phyloP scores from a whole-genome alignment of 2,329 filamentous ascomycete species.

The Stachybotrys chartarum region DNA sequence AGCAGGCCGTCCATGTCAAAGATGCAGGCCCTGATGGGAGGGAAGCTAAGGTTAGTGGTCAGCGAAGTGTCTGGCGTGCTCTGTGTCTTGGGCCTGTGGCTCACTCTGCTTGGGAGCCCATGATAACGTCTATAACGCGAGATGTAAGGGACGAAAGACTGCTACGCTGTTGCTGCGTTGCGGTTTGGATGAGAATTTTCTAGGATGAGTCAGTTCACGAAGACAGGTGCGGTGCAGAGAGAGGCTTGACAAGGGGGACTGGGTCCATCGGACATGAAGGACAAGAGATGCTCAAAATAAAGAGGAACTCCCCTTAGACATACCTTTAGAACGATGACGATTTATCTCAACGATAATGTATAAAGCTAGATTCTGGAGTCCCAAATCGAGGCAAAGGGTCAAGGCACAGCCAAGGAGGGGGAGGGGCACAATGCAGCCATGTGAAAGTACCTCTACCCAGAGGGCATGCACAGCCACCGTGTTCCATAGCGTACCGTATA shows the following conservation, averaged over 20 bases:
- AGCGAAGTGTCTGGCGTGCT: neutral
- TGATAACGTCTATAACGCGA: slow-evolving; percentile 10
- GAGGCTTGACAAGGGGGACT: no score
- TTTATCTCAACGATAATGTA: neutral
- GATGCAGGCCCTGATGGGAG: slow-evolving; percentile 79
- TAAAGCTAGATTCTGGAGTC: no score
- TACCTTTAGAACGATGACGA: neutral
- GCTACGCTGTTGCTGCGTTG: no score
- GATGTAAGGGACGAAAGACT: no score
- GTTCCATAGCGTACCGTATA: no score
- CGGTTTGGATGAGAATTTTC: no score
- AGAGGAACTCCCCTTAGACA: neutral
- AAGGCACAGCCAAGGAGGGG: neutral
- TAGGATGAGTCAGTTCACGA: no score
- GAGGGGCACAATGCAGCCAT: neutral
- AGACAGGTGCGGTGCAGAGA: no score
- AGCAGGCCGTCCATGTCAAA: slow-evolving; percentile 99
- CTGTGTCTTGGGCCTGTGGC: slow-evolving; percentile 7
- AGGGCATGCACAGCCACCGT: no score
- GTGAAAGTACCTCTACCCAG: no score
- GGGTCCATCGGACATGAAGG: no score
- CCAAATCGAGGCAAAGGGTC: neutral
- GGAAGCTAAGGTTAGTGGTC: slow-evolving; percentile 47
- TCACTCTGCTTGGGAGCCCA: slow-evolving; percentile 39
- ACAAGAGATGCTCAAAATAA: no score